Conservation (phyloP, 371 early-diverging fungal genomes). For the Mortierella sp. region DNA sequence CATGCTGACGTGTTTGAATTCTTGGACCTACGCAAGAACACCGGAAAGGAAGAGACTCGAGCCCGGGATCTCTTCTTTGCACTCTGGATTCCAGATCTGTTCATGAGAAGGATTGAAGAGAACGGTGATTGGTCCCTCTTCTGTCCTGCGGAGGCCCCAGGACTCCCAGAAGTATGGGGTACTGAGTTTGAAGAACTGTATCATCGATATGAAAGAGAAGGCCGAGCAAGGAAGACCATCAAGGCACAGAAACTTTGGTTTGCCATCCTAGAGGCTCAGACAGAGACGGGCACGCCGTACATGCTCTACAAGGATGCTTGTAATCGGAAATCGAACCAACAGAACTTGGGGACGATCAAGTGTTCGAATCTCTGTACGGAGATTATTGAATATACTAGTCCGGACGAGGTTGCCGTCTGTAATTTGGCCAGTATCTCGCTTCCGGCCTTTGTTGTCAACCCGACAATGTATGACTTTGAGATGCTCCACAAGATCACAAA, state of each 20-base stretch:
- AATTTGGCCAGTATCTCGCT: slow-evolving; percentile 98
- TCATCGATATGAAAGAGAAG: slow-evolving; percentile 89
- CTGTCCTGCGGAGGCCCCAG: slow-evolving; percentile 97
- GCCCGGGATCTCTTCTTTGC: slow-evolving; percentile 99
- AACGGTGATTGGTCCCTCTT: slow-evolving; percentile 98
- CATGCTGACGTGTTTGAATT: slow-evolving; percentile 99
- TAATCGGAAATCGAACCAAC: slow-evolving; percentile 95
- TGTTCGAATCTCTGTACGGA: slow-evolving; percentile 91
- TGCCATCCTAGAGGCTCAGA: slow-evolving; percentile 97
- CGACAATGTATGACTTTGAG: slow-evolving; percentile 78
- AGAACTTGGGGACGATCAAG: slow-evolving; percentile 97
- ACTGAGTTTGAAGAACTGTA: slow-evolving; percentile 96
- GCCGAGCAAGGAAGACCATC: slow-evolving; percentile 87
- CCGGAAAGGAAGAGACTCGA: slow-evolving; percentile 98
- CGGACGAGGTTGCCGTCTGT: slow-evolving; percentile 99
- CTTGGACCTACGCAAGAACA: slow-evolving; percentile 98
- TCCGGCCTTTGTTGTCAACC: slow-evolving; percentile 89
- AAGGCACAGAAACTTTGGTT: slow-evolving; percentile 99
- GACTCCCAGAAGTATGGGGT: slow-evolving; percentile 95
- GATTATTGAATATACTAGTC: slow-evolving; percentile 96
- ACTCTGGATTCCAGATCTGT: slow-evolving; percentile 99
- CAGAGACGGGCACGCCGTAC: slow-evolving; percentile 99
- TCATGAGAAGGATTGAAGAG: slow-evolving; percentile 98
- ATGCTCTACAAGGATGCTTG: slow-evolving; percentile 99
- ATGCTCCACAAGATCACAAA: slow-evolving; percentile 86